Conservation (phyloP, 2,329 filamentous ascomycete genomes). For the Graphilbum ipis-grandicollis region DNA sequence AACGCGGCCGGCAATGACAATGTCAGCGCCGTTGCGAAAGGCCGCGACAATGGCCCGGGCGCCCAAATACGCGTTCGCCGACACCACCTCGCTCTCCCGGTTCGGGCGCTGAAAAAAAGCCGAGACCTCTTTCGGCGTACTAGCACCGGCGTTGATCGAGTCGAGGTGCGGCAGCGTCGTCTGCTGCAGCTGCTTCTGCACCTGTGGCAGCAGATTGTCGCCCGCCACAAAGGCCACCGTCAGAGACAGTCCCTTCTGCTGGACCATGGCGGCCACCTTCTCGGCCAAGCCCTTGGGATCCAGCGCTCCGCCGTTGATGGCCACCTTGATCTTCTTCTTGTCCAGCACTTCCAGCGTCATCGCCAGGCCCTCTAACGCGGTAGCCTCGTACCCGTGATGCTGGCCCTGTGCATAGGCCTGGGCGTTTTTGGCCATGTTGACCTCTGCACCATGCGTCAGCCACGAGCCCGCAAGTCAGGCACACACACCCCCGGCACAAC, state of each 20-base stretch:
- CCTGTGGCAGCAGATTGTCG: background rate
- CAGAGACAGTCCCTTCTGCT: background rate
- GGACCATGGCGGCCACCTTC: background rate
- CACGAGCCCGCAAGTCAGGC: too few species aligned
- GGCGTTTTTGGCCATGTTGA: background rate
- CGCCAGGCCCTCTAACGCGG: background rate
- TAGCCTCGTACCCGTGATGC: background rate
- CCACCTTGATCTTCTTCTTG: background rate
- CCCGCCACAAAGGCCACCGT: background rate
- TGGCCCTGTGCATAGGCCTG: background rate
- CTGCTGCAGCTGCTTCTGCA: background rate
- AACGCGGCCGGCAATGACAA: slow-evolving; percentile 10
- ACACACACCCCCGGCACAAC: background rate
- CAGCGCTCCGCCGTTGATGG: background rate
- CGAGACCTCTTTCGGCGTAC: background rate
- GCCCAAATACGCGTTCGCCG: slow-evolving; percentile 10
- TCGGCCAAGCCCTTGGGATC: background rate
- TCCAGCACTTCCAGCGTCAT: background rate
- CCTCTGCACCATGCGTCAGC: too few species aligned
- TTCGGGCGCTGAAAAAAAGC: background rate
- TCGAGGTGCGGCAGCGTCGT: background rate
- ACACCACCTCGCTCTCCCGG: background rate
- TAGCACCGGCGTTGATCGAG: background rate
- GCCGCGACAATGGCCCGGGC: slow-evolving; percentile 7
- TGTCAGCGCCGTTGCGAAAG: slow-evolving; percentile 9